A percentile compares a stretch with the other conserved stretches of the same genome.
phyloP scores from a whole-genome alignment of 2,329 filamentous ascomycete species.

The Talaromyces piceae region DNA sequence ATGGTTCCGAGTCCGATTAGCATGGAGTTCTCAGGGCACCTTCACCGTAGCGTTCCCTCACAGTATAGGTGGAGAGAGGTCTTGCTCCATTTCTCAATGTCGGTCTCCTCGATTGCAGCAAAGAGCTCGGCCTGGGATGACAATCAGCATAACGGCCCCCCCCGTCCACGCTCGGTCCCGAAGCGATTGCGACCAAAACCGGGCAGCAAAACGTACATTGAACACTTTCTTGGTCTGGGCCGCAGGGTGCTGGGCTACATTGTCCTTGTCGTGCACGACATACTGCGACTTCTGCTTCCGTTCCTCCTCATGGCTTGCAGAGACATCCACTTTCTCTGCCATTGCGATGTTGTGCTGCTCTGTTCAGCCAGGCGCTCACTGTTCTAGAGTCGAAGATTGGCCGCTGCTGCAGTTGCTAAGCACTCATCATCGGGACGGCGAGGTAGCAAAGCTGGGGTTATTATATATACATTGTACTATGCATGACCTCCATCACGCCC shows the following conservation, averaged over 20 bases:
- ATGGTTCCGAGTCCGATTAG: no score
- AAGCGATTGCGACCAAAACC: not conserved
- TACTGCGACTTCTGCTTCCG: not conserved
- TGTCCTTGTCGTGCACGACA: not conserved
- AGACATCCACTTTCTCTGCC: not conserved
- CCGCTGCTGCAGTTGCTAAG: not conserved
- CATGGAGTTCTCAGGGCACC: no score
- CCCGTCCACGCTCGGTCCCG: constrained; percentile 32
- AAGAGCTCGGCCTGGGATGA: constrained; percentile 39
- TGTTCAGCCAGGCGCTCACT: not conserved
- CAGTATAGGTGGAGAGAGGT: constrained; percentile 24
- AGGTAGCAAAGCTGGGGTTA: not conserved
- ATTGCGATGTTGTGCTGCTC: not conserved
- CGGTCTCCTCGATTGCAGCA: constrained; percentile 41
- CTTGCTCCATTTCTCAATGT: constrained; percentile 30
- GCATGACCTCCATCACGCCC: not conserved
- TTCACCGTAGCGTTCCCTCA: no score
- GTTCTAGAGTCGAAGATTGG: not conserved
- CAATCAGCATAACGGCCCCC: constrained; percentile 15
- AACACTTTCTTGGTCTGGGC: constrained; percentile 31
- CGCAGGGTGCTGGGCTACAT: constrained; percentile 14
- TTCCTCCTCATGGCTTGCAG: not conserved
- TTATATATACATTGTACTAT: not conserved
- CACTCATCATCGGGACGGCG: not conserved
- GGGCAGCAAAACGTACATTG: constrained; percentile 2